Conservation (phyloP, 148 eudicot genomes). For the Amaranthus hypochondriacus region DNA sequence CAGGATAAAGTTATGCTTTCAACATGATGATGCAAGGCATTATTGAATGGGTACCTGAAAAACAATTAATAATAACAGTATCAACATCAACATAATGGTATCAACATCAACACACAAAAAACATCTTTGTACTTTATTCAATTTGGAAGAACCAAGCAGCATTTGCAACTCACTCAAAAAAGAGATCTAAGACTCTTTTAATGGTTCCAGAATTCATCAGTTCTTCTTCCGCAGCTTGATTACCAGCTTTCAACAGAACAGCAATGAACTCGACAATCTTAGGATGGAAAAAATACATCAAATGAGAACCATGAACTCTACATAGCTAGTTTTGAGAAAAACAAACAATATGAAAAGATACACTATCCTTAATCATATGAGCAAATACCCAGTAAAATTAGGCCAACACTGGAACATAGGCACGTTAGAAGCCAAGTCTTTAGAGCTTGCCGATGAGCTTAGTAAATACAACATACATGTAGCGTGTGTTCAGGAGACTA, state of each 20-base stretch:
- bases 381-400: background rate
- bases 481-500: too few species aligned
- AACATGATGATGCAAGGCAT: constrained; percentile 90
- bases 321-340: background rate
- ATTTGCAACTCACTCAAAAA: constrained; percentile 72
- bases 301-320: constrained; percentile 3
- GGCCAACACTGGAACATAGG: background rate
- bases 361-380: background rate
- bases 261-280: constrained; percentile 96
- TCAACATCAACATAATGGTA: constrained; percentile 12
- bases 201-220: constrained; percentile 86
- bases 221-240: constrained; percentile 78
- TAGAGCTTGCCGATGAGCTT: too few species aligned
- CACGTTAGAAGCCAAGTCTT: too few species aligned
- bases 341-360: constrained; percentile 1
- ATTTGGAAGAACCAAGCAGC: background rate
- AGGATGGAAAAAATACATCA: background rate
- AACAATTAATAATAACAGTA: constrained; percentile 7
- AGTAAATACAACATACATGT: too few species aligned
- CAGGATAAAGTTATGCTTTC: constrained; percentile 86
- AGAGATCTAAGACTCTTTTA: constrained; percentile 64
- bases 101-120: constrained; percentile 9
- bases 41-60: constrained; percentile 90
- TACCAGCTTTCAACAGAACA: constrained; percentile 76
- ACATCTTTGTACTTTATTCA: background rate